Conservation (phyloP, 192 early-diverging fungal genomes). For the Linnemannia schmuckeri region DNA sequence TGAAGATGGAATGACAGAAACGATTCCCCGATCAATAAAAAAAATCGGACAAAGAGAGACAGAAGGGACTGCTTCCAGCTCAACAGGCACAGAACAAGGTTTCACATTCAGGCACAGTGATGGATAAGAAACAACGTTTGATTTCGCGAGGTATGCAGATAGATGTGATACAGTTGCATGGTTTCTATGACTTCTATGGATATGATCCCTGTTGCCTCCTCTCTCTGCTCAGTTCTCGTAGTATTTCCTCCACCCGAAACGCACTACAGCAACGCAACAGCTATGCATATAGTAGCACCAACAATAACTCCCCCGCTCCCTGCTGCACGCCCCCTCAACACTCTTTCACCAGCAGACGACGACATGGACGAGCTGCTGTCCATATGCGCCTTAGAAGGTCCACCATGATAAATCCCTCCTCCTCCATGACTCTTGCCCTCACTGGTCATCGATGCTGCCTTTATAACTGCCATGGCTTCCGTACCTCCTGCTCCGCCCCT, state of each 20-base stretch:
- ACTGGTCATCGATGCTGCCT: constrained; percentile 12
- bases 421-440: background rate
- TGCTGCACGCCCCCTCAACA: background rate
- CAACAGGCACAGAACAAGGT: no score
- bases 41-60: background rate
- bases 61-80: no score
- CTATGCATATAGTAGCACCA: background rate
- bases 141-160: background rate
- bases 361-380: background rate
- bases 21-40: background rate
- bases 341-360: background rate
- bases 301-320: background rate
- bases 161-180: no score
- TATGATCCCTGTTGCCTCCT: no score
- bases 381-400: background rate
- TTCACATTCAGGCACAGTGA: background rate
- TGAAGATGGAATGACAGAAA: background rate
- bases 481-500: constrained; percentile 24
- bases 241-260: background rate
- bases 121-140: background rate
- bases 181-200: no score
- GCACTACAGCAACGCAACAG: background rate
- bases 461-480: constrained; percentile 29
- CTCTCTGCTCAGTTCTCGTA: background rate
- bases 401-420: constrained; percentile 6